A percentile compares a stretch with the other conserved stretches of the same genome.
Conservation (phyloP, 2,329 filamentous ascomycete species). For the Passalora sequoiae region DNA sequence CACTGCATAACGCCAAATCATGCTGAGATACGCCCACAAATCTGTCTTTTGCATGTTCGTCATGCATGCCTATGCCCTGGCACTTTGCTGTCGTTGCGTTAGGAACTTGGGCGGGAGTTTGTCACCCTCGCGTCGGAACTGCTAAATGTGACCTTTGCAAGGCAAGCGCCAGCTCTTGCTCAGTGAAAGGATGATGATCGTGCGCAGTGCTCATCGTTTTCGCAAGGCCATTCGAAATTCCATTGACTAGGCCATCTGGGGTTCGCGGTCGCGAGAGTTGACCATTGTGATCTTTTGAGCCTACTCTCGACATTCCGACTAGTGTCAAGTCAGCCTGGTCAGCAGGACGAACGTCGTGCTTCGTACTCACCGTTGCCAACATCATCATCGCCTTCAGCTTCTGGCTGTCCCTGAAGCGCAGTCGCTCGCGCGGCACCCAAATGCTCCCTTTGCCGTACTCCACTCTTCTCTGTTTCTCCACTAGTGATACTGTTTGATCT, state of each 20-base stretch:
- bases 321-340: constrained; percentile 6
- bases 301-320: constrained; percentile 35
- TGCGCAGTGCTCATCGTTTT: constrained; percentile 26
- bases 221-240: constrained; percentile 10
- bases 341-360: too few species aligned
- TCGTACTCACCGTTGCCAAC: constrained; percentile 43
- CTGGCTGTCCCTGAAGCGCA: constrained; percentile 32
- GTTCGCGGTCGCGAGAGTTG: constrained; percentile 26
- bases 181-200: constrained; percentile 39
- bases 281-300: constrained; percentile 25
- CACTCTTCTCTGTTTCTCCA: constrained; percentile 19
- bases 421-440: constrained; percentile 24
- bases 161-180: constrained; percentile 43
- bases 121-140: constrained; percentile 19
- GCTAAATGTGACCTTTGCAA: constrained; percentile 39
- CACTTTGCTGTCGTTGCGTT: not conserved
- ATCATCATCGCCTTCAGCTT: constrained; percentile 44
- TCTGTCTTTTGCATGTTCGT: not conserved
- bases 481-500: constrained; percentile 22
- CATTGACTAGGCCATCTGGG: constrained; percentile 17
- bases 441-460: constrained; percentile 15
- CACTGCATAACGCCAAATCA: not conserved
- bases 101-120: not conserved
- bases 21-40: not conserved
- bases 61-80: not conserved